Evolutionary conservation across 805 yeast genomes (phyloP), one percentile per base, ranked within the genome.

Genomic region (Hanseniaspora jakobsenii): DNA sequence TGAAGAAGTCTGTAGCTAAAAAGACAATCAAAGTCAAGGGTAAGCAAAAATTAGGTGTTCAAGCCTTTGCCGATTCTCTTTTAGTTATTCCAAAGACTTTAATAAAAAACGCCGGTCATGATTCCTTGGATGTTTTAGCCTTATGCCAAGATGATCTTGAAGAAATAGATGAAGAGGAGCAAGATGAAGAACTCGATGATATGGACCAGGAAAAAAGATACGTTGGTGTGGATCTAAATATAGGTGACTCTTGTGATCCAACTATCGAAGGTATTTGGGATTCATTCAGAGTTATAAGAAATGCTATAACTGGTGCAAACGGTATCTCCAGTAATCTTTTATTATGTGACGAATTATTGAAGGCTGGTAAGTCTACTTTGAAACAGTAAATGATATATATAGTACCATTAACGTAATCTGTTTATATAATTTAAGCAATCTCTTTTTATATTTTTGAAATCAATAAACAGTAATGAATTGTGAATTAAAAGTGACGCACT

Each of bases 171-270:
- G 72, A 79, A 47, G 74, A 70, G 34, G 91, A 81, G 36, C 40
- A 35, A 10, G 44, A 45, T 28, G 89, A 80, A 42, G 77, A 81
- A 55, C 73, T 76, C 26, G 94, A 86, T 35, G 99, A 98, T 47
- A 78, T 91, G 44, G 95, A 91, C n/a, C 40, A 35, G 6, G 44
- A 45, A 32, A 91, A 80, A 42, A 77, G 81, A 55, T 73, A 76
- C 26, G 94, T 87, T 35, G 99, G 98, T 47, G 78, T 91, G 44
- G 95, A 91, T 61, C 71, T 91, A 52, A 75, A 74, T 49, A 72
- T 89, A 9, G 99, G 99, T 31, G 95, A 87, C 59, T 91, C 96
- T 39, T 78, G 89, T 74, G 96, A 89, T 58, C 96, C 98, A 38
- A 72, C 84, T 6, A 72, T 82, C 44, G 95, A 84, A 59, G 98